Percentiles rank a stretch among this genome's conserved stretches.
Conservation (phyloP, 768 basidiomycete genomes). For the Tulasnella sp. region DNA sequence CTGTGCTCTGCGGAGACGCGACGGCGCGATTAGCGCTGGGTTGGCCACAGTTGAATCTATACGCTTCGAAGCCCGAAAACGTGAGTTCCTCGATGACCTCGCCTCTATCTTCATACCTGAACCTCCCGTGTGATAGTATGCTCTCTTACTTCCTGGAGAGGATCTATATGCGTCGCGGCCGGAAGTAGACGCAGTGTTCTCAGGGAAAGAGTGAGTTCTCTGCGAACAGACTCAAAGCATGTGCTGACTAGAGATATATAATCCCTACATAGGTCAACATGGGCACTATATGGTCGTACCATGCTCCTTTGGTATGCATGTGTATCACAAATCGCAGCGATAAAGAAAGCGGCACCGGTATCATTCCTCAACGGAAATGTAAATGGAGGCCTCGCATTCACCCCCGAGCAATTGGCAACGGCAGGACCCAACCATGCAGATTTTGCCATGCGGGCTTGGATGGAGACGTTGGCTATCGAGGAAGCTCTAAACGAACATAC, state of each 20-base stretch:
- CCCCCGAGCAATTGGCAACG: background rate
- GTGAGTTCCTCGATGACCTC: background rate
- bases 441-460: constrained; percentile 14
- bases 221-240: too few species aligned
- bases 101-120: too few species aligned
- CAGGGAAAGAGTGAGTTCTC: constrained; percentile 10
- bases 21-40: constrained; percentile 10
- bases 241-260: too few species aligned
- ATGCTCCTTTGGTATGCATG: constrained; percentile 10
- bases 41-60: constrained; percentile 6
- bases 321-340: background rate
- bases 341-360: background rate
- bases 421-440: constrained; percentile 7
- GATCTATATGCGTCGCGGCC: background rate
- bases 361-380: too few species aligned
- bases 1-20: constrained; percentile 7
- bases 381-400: too few species aligned
- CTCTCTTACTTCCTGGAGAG: constrained; percentile 16
- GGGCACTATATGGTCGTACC: constrained; percentile 9
- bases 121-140: background rate
- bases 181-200: constrained; percentile 1
- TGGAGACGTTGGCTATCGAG: constrained; percentile 16
- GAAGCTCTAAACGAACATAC: constrained; percentile 12
- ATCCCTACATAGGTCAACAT: background rate
- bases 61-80: constrained; percentile 15